Evolutionary conservation across 768 basidiomycete genomes (phyloP), one percentile per base, ranked within the genome.

Genomic region (Lentinula sp.): DNA sequence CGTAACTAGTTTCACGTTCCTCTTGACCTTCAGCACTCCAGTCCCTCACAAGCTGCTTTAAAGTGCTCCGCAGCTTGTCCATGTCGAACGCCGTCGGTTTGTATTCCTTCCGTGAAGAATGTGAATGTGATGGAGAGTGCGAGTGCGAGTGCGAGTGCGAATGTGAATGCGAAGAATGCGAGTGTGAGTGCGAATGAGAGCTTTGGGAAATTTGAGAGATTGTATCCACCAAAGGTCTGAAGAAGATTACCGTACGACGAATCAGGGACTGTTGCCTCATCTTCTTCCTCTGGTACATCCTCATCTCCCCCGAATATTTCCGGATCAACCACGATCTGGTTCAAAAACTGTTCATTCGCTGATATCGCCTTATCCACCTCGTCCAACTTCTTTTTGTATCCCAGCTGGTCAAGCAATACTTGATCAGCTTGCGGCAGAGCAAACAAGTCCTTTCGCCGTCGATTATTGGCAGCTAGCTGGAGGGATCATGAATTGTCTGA

Each of bases 31-130:
- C 88, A 64, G 78, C 81, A 62, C 89, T 91, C 95, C 95, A 98
- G 69, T 98, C 95, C 11, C 95, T 81, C 9, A 94, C 94, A 56
- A 96, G 88, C 67, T 96, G 94, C 68, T 96, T 93, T 42, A 98
- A 73, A 0, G 95, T 96, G 68, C 93, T 95, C 61, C 94, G 77
- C 43, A 98, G 76, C 69, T 96, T 95, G 70, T 97, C 93, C 85
- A 91, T 89, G 65, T 93, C 89, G 62, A 83, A 82, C 40, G 92
- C 89, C 0, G 82, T 84, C 0, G 86, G 82, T 61, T 75, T 65
- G 79, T 80, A 53, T 70, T 71, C 46, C 72, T 67, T 51, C 62
- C 70, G 49, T 39, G 65, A 2, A 43, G 34, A 59, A 57, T 72
- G 72, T 5, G 66, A 59, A 43, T 68, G 67, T 6, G 66, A 65